phyloP scores from a whole-genome alignment of 2,329 filamentous ascomycete species.

The Claviceps digitariae region DNA sequence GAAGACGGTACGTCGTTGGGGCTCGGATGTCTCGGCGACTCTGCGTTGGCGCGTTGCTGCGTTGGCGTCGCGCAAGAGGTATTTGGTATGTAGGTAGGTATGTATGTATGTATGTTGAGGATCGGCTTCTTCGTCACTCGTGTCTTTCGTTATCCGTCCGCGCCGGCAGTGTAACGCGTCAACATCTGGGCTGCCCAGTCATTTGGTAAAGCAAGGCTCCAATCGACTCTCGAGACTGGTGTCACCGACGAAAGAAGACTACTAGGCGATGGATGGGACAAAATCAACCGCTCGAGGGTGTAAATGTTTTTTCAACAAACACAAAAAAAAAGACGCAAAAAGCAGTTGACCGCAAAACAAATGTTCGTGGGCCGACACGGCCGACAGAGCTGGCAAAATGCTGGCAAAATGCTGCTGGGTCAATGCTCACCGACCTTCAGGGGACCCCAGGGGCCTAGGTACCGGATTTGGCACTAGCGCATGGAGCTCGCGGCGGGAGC shows the following conservation, averaged over 20 bases:
- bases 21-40: background rate
- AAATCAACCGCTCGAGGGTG: background rate
- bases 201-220: conserved; percentile 1
- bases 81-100: background rate
- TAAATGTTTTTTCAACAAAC: too few relatives aligned
- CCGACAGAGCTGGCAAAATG: background rate
- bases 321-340: too few relatives aligned
- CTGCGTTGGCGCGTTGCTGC: background rate
- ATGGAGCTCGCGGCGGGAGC: background rate
- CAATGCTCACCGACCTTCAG: conserved; percentile 6
- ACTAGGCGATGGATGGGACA: background rate
- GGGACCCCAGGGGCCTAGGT: background rate
- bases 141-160: conserved; percentile 1
- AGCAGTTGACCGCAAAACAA: background rate
- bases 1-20: background rate
- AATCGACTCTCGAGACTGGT: background rate
- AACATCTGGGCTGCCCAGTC: background rate
- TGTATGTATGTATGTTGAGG: background rate
- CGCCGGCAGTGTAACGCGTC: background rate
- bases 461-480: conserved; percentile 5
- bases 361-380: background rate
- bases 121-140: background rate
- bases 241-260: background rate
- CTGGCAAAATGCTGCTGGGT: background rate
- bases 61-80: too few relatives aligned